Evolutionary conservation across 441 rosid genomes (phyloP).

Genomic region (Erysimum cheiri): DNA sequence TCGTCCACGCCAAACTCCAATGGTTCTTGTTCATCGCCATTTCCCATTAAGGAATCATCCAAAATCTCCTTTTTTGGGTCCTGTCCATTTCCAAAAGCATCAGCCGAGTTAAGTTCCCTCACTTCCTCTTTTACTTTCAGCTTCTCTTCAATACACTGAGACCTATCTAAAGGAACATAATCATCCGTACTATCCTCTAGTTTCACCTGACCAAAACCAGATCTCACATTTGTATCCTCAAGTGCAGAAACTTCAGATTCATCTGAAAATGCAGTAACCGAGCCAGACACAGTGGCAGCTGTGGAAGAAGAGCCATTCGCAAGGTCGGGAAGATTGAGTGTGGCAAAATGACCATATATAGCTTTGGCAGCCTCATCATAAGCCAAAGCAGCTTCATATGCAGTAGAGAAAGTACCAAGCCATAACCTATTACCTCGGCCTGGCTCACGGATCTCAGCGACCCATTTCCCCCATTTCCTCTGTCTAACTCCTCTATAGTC

Average conservation of each 20-base stretch:
- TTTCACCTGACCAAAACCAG: conserved; percentile 24
- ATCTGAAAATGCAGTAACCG: conserved; percentile 43
- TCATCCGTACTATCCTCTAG: conserved; percentile 40
- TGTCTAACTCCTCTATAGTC: conserved; percentile 82
- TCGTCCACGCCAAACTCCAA: conserved; percentile 49
- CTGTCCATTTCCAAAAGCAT: conserved; percentile 12
- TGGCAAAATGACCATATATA: conserved; percentile 67
- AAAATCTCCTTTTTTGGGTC: background rate
- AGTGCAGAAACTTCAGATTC: conserved; percentile 55
- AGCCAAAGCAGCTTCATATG: conserved; percentile 74
- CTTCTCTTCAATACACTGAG: conserved; percentile 20
- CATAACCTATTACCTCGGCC: conserved; percentile 67
- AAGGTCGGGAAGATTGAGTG: conserved; percentile 57
- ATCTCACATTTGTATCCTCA: conserved; percentile 34
- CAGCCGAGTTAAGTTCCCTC: conserved; percentile 2
- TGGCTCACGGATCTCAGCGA: conserved; percentile 85
- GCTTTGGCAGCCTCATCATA: conserved; percentile 81
- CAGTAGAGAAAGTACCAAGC: conserved; percentile 80
- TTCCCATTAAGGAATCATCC: conserved; percentile 34
- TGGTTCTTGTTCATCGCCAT: conserved; percentile 26
- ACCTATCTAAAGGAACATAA: conserved; percentile 14
- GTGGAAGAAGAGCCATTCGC: conserved; percentile 32
- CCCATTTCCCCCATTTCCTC: conserved; percentile 95
- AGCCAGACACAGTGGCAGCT: conserved; percentile 43
- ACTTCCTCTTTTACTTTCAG: conserved; percentile 12